Percentiles rank a stretch among this genome's conserved stretches.
Evolutionary conservation across 768 basidiomycete species (phyloP).

Genomic region (Boletus sensibilis): DNA sequence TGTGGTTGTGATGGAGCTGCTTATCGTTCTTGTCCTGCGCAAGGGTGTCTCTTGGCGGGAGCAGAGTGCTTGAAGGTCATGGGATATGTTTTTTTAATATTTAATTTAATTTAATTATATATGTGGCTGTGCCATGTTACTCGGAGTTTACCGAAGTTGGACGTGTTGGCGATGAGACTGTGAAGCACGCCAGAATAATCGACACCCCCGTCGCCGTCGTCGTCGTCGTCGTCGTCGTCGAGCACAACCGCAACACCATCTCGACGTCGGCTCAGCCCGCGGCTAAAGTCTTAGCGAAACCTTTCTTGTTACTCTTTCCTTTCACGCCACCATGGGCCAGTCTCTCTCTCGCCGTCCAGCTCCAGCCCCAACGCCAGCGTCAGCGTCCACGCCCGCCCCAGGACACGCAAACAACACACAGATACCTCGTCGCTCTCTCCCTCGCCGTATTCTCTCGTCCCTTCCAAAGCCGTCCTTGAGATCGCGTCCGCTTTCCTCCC

Average conservation of each 20-base stretch:
- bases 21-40: conserved; percentile 58
- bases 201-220: conserved; percentile 3
- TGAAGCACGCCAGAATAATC: conserved; percentile 29
- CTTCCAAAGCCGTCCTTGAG: conserved; percentile 27
- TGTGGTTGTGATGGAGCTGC: conserved; percentile 48
- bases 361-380: conserved; percentile 7
- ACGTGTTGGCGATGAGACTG: conserved; percentile 24
- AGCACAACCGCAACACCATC: conserved; percentile 10
- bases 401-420: conserved; percentile 1
- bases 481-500: conserved; percentile 14
- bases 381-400: conserved; percentile 10
- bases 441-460: conserved; percentile 37
- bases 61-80: conserved; percentile 21
- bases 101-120: conserved; percentile 9
- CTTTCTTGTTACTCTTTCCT: background rate
- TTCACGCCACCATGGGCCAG: conserved; percentile 29
- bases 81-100: conserved; percentile 1
- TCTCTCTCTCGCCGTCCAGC: conserved; percentile 28
- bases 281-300: background rate
- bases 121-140: conserved; percentile 18
- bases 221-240: conserved; percentile 17
- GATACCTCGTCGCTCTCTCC: conserved; percentile 22
- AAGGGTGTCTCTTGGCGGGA: conserved; percentile 63
- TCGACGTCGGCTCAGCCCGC: conserved; percentile 4
- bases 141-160: conserved; percentile 24